These are phyloP conservation scores for Cercospora janseana DNA, from an alignment of 2,329 filamentous ascomycete genomes.

Conservation along the genomic window DNA sequence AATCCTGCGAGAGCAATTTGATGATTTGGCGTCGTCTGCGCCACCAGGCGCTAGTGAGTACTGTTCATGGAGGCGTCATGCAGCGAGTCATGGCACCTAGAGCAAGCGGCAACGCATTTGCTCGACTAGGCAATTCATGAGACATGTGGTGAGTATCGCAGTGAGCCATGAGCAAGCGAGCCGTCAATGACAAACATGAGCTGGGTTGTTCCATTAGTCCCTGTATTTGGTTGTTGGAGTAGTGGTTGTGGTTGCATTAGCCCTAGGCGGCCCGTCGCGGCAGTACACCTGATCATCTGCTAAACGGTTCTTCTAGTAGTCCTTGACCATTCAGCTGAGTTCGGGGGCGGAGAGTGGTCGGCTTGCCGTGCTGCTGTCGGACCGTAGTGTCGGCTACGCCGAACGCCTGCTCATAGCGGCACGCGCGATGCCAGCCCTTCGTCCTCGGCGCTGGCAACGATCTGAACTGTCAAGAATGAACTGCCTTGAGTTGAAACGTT, in stretches of 20 bases:
- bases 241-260: background rate
- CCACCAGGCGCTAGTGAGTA: too few relatives aligned
- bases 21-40: too few relatives aligned
- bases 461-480: too few relatives aligned
- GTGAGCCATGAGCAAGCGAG: too few relatives aligned
- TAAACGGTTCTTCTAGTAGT: background rate
- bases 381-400: slow-evolving; percentile 10
- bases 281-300: slow-evolving; percentile 1
- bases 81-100: too few relatives aligned
- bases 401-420: background rate
- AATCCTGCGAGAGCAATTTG: too few relatives aligned
- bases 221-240: slow-evolving; percentile 14
- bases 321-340: background rate
- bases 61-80: too few relatives aligned
- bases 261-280: background rate
- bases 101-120: too few relatives aligned
- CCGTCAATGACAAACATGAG: too few relatives aligned
- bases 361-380: slow-evolving; percentile 1
- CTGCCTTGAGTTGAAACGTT: too few relatives aligned
- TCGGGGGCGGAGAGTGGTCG: background rate
- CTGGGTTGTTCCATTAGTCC: slow-evolving; percentile 5
- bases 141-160: too few relatives aligned
- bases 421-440: background rate
- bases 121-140: too few relatives aligned
- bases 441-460: background rate